Conservation (phyloP, 257 asterid species). For the Fraxinus americana region DNA sequence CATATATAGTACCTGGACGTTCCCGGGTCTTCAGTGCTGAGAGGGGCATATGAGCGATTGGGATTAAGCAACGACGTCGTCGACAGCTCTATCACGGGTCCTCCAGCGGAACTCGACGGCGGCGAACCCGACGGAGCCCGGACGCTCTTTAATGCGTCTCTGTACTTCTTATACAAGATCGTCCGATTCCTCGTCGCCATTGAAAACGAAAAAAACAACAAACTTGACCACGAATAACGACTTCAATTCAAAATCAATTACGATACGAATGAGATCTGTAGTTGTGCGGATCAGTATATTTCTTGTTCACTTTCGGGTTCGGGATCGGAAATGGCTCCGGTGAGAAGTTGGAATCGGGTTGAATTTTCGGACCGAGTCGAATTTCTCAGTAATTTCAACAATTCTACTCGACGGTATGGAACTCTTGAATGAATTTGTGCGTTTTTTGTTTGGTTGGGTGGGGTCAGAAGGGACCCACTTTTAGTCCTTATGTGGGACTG, state of each 20-base stretch:
- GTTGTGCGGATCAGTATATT: neutral
- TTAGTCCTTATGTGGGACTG: neutral
- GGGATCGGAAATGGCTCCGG: neutral
- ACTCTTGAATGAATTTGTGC: neutral
- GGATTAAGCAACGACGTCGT: conserved; percentile 84
- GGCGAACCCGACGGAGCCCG: conserved; percentile 68
- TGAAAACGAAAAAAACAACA: neutral
- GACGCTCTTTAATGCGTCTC: conserved; percentile 92
- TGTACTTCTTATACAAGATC: conserved; percentile 70
- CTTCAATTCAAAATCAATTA: neutral
- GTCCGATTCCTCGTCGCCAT: conserved; percentile 98
- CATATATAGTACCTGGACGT: conserved; percentile 48
- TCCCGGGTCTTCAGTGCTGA: conserved; percentile 71
- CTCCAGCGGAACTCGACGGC: conserved; percentile 64
- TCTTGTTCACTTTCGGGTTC: neutral
- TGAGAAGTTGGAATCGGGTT: neutral
- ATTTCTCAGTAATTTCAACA: neutral
- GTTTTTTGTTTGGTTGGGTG: neutral
- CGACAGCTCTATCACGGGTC: conserved; percentile 88
- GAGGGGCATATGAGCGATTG: conserved; percentile 57
- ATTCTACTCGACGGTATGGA: neutral
- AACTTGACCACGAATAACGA: neutral
- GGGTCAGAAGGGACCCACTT: neutral
- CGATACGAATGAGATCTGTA: neutral
- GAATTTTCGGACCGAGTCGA: neutral